phyloP scores from a whole-genome alignment of 2,329 filamentous ascomycete genomes.

The Fusarium metavorans region DNA sequence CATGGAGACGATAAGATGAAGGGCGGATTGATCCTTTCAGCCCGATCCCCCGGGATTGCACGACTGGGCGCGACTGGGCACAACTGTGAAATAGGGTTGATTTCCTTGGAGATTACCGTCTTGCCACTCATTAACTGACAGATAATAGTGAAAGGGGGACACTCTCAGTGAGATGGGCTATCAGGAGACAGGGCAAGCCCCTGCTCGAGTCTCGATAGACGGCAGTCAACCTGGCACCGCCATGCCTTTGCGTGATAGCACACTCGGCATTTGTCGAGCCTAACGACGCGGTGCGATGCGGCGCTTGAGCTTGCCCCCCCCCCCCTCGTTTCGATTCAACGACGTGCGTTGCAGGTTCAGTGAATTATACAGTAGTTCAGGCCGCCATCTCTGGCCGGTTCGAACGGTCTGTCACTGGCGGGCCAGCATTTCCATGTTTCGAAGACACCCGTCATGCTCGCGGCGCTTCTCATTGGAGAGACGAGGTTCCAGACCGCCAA shows the following conservation, averaged over 20 bases:
- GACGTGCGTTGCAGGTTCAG: neutral
- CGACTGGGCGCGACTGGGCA: slow-evolving; percentile 19
- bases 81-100: slow-evolving; percentile 5
- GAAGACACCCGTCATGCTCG: slow-evolving; percentile 12
- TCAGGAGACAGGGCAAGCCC: neutral
- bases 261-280: slow-evolving; percentile 10
- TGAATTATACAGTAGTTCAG: neutral
- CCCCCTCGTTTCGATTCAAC: neutral
- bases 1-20: slow-evolving; percentile 32
- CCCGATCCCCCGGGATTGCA: slow-evolving; percentile 19
- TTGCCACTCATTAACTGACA: neutral
- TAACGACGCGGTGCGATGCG: neutral
- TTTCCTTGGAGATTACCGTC: neutral
- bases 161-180: neutral
- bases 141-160: slow-evolving; percentile 1
- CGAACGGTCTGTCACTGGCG: slow-evolving; percentile 3
- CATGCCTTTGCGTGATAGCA: slow-evolving; percentile 7
- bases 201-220: slow-evolving; percentile 1
- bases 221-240: slow-evolving; percentile 16
- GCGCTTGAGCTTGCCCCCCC: neutral
- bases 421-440: slow-evolving; percentile 8
- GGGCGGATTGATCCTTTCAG: slow-evolving; percentile 19
- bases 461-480: slow-evolving; percentile 6
- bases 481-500: slow-evolving; percentile 30
- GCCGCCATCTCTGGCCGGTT: slow-evolving; percentile 3